Percentiles rank a stretch among this genome's conserved stretches.
phyloP scores from a whole-genome alignment of 108 stramenopile species.

The Pseudonitzschia multistriata region DNA sequence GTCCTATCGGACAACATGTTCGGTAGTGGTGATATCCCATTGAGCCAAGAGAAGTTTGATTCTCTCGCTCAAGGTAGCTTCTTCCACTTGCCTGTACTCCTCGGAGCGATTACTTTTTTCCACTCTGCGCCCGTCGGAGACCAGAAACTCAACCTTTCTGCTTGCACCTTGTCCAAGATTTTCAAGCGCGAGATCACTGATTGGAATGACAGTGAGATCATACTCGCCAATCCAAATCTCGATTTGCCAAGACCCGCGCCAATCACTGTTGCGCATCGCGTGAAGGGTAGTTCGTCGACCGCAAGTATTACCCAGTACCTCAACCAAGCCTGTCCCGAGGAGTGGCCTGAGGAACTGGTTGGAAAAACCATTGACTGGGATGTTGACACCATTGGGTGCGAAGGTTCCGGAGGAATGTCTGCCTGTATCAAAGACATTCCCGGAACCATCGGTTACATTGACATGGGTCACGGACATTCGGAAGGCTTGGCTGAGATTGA shows the following conservation, averaged over 20 bases:
- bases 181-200: constrained; percentile 67
- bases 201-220: constrained; percentile 67
- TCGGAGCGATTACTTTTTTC: constrained; percentile 77
- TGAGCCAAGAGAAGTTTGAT: constrained; percentile 38
- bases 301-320: constrained; percentile 62
- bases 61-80: constrained; percentile 35
- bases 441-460: constrained; percentile 85
- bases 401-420: constrained; percentile 74
- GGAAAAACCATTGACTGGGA: constrained; percentile 52
- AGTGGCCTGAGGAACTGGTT: constrained; percentile 62
- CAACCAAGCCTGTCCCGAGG: constrained; percentile 44
- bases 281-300: constrained; percentile 67
- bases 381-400: constrained; percentile 48
- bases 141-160: constrained; percentile 54
- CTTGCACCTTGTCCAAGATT: constrained; percentile 73
- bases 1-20: constrained; percentile 54
- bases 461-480: constrained; percentile 73
- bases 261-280: constrained; percentile 75
- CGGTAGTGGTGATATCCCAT: constrained; percentile 81
- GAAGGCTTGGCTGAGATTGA: constrained; percentile 69
- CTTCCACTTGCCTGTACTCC: constrained; percentile 74
- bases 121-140: constrained; percentile 65
- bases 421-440: constrained; percentile 50
- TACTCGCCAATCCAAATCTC: constrained; percentile 39
- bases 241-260: constrained; percentile 13